These are phyloP conservation scores for Rutstroemia sp. DNA, from an alignment of 2,329 filamentous ascomycete species.

Conservation along the genomic window DNA sequence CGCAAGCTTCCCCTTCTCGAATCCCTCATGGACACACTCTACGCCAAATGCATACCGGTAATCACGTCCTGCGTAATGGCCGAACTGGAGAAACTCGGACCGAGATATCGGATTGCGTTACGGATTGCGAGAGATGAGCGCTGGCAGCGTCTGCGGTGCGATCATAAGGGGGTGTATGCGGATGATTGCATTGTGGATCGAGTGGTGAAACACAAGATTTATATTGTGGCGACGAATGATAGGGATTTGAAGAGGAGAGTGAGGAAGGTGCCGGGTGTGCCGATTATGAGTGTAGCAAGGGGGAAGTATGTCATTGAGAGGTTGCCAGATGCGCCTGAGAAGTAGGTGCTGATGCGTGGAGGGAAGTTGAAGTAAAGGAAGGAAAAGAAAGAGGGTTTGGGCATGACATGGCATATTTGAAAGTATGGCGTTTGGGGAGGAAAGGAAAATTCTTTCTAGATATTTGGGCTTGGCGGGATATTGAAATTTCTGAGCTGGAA, in stretches of 20 bases:
- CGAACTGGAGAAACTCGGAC: conserved; percentile 82
- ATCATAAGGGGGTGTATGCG: conserved; percentile 82
- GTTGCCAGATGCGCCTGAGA: conserved; percentile 72
- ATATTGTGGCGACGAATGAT: conserved; percentile 73
- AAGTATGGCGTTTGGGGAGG: conserved; percentile 5
- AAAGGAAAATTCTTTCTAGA: background rate
- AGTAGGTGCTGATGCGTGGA: conserved; percentile 13
- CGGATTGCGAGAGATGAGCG: conserved; percentile 83
- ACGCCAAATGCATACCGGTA: conserved; percentile 82
- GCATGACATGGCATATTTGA: background rate
- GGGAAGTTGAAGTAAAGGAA: background rate
- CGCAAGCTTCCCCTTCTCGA: conserved; percentile 83
- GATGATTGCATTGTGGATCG: conserved; percentile 79
- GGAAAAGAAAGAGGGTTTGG: background rate
- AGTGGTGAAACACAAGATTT: conserved; percentile 66
- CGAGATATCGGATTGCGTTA: conserved; percentile 80
- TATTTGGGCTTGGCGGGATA: background rate
- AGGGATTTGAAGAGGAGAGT: conserved; percentile 70
- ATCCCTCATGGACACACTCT: conserved; percentile 88
- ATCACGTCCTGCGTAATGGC: conserved; percentile 79
- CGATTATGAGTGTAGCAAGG: conserved; percentile 69
- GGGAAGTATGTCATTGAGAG: conserved; percentile 95
- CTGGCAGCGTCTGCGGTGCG: conserved; percentile 79
- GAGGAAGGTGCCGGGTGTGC: conserved; percentile 63
- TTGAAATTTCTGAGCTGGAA: too few species aligned